Evolutionary conservation across 2,329 filamentous ascomycete species (phyloP).

Genomic region (Trichoderma sp.): DNA sequence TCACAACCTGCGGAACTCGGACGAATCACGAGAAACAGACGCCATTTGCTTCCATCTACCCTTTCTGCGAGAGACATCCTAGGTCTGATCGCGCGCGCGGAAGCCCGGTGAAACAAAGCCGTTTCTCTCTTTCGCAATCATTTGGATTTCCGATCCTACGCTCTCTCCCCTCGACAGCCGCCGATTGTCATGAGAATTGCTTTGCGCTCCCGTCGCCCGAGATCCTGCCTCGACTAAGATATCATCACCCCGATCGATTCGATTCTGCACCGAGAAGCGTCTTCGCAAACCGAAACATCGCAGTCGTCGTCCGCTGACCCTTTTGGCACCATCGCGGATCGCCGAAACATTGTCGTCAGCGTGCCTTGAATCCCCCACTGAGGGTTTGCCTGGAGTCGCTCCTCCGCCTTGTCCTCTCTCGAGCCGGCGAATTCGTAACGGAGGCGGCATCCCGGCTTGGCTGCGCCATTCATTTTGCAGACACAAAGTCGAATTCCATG

Average conservation of each 20-base stretch:
- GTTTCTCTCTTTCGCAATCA: constrained; percentile 1
- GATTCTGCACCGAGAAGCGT: neutral
- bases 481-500: constrained; percentile 18
- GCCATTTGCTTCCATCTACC: neutral
- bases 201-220: neutral
- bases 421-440: neutral
- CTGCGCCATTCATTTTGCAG: neutral
- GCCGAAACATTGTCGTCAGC: neutral
- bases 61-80: neutral
- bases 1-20: neutral
- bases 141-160: neutral
- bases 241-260: neutral
- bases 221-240: neutral
- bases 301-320: neutral
- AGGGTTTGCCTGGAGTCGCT: neutral
- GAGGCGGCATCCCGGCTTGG: neutral
- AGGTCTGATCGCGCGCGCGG: constrained; percentile 3
- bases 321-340: neutral
- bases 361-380: neutral
- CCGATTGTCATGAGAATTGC: constrained; percentile 13
- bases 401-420: neutral
- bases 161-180: neutral
- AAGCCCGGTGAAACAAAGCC: neutral
- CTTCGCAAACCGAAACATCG: neutral
- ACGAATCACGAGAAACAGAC: neutral